These are phyloP conservation scores for Saccharomyces hybrid DNA, from an alignment of 1,139 yeast genomes.

Conservation along the genomic window DNA sequence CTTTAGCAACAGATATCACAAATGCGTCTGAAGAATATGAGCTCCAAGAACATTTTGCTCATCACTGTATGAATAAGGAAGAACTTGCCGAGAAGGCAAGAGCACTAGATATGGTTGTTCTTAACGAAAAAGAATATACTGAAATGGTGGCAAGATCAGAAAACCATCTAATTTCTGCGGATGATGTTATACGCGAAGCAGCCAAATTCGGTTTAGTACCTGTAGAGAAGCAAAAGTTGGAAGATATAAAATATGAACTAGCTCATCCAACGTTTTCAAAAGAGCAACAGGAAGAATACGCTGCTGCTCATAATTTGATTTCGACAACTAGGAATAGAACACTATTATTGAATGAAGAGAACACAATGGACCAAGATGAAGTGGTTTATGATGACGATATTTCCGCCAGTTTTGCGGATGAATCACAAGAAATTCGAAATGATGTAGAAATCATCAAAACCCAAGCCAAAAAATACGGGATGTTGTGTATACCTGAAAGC, in stretches of 20 bases:
- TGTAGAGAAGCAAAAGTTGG: neutral
- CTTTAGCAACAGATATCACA: neutral
- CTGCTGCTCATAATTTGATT: conserved; percentile 12
- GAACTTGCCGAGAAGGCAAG: too few species aligned
- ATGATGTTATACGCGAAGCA: too few species aligned
- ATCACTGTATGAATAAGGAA: too few species aligned
- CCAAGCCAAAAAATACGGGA: conserved; percentile 40
- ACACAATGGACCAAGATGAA: neutral
- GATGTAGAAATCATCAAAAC: conserved; percentile 10
- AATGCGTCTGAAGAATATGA: neutral
- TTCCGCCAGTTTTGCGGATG: neutral
- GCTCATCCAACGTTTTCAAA: conserved; percentile 19
- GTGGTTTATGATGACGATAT: neutral
- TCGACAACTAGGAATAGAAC: conserved; percentile 10
- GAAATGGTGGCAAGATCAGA: too few species aligned
- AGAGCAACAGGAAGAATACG: conserved; percentile 16
- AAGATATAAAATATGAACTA: conserved; percentile 12
- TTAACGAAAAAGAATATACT: too few species aligned
- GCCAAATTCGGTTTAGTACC: too few species aligned
- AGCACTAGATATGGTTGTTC: too few species aligned
- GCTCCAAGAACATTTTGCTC: too few species aligned
- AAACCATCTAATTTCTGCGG: too few species aligned
- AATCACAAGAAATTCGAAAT: conserved; percentile 2
- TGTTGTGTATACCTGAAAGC: conserved; percentile 47
- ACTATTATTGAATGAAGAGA: neutral